Evolutionary conservation across 257 asterid genomes (phyloP), one percentile per base, ranked within the genome.

Genomic region (Penstemon barbatus): DNA sequence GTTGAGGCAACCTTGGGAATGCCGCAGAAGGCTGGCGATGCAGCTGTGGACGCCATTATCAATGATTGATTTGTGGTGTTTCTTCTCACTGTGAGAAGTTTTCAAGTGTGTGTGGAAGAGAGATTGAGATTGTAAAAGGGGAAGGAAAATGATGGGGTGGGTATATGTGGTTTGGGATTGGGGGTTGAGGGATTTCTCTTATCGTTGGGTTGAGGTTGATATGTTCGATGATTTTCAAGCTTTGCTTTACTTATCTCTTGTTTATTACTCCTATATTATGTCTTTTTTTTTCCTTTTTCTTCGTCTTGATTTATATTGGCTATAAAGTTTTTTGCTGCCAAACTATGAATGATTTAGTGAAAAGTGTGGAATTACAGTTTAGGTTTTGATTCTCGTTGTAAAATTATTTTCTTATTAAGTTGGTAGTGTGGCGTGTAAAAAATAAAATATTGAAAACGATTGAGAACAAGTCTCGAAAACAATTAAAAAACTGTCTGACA

Each of bases 11-110:
- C 52, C 69, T 81, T 68, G 11, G 88, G 76, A 46, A 86, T 77
- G 74, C 45, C 64, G 72, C 80, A 85, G 74, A 85, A 75, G 50
- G 88, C 73, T 56, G 85, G 87, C 4, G 92, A 84, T 39, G 93
- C 88, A 8, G 88, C 83, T 18, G 93, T 79, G 69, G 89, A 80
- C 46, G 89, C 96, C 93, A 86, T 84, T 61, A 33, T 49, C 13
- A 39, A 19, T 25, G 71, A 82, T 75, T 76, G 71, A 81, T 1
- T 5, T 25, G 46, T 39, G 40, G 57, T 13, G 49, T 69, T 45
- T 7, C 6, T 39, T 33, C 62, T 37, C 63, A 5, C 53, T 52
- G 33, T 56, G 54, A 18, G 46, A 38, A 8, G 42, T 15, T 40
- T n/a, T 54, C 59, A 44, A 0, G 68, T 45, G 43, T 57, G 50